Evolutionary conservation across 2,329 filamentous ascomycete species (phyloP).

Genomic region (Venturia effusa): DNA sequence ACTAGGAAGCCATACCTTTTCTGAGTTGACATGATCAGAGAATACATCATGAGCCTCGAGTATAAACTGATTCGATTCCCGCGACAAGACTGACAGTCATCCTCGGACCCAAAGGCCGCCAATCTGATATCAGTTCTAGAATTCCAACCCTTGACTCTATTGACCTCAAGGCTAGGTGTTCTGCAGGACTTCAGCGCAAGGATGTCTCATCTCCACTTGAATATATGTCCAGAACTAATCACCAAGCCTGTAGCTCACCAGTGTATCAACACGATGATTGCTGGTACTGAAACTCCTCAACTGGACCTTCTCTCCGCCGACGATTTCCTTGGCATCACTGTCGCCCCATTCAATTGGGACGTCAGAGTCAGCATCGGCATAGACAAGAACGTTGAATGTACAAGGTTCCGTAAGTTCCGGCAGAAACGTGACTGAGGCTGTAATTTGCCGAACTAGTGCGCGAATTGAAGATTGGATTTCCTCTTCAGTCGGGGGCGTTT

Average conservation of each 20-base stretch:
- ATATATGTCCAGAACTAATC: not conserved
- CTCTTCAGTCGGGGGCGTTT: conserved; percentile 52
- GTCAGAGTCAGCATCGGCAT: conserved; percentile 91
- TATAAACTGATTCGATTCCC: too few relatives aligned
- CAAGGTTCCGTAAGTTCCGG: conserved; percentile 90
- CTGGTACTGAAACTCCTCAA: conserved; percentile 92
- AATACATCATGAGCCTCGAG: too few relatives aligned
- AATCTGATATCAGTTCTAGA: not conserved
- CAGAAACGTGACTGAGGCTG: conserved; percentile 90
- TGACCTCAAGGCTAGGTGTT: not conserved
- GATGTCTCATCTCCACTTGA: not conserved
- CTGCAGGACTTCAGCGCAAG: not conserved
- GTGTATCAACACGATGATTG: conserved; percentile 84
- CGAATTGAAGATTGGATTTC: conserved; percentile 96
- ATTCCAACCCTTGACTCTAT: not conserved
- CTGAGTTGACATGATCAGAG: too few relatives aligned
- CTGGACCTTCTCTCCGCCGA: conserved; percentile 89
- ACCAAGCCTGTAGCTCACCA: conserved; percentile 75
- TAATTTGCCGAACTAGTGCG: conserved; percentile 95
- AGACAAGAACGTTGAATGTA: conserved; percentile 97
- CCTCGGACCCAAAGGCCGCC: not conserved
- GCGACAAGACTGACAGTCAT: not conserved
- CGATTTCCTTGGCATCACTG: conserved; percentile 94
- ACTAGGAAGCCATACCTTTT: not conserved
- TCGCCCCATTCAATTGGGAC: conserved; percentile 98